A percentile compares a stretch with the other conserved stretches of the same genome.
phyloP scores from a whole-genome alignment of 2,329 filamentous ascomycete species.

The Arthrobotrys sphaeroides region DNA sequence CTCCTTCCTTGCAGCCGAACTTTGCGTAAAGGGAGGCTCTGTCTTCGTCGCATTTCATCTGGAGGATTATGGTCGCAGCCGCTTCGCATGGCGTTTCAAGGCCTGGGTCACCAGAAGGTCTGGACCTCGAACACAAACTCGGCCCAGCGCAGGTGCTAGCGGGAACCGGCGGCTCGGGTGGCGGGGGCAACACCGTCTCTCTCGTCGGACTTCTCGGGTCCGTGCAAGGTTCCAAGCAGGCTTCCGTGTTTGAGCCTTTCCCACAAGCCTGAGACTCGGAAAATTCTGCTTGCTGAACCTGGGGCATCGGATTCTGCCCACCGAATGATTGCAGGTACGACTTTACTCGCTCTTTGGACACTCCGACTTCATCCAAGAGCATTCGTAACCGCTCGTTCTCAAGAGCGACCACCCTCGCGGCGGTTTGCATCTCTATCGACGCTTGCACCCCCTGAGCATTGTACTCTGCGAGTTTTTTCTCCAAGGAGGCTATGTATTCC shows the following conservation, averaged over 20 bases:
- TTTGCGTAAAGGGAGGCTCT: neutral
- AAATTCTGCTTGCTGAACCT: neutral
- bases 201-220: neutral
- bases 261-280: neutral
- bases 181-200: neutral
- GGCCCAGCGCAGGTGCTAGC: neutral
- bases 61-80: conserved; percentile 39
- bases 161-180: neutral
- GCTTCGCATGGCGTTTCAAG: conserved; percentile 36
- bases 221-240: neutral
- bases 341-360: conserved; percentile 54
- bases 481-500: conserved; percentile 66
- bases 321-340: conserved; percentile 18
- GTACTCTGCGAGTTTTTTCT: conserved; percentile 64
- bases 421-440: conserved; percentile 67
- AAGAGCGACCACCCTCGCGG: conserved; percentile 65
- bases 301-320: neutral
- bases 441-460: conserved; percentile 66
- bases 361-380: conserved; percentile 63
- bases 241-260: neutral
- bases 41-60: conserved; percentile 35
- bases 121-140: neutral
- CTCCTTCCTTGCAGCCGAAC: conserved; percentile 19
- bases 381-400: conserved; percentile 65
- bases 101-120: neutral